A percentile compares a stretch with the other conserved stretches of the same genome.
phyloP scores from a whole-genome alignment of 75 land plant species.

The Pinus taeda region DNA sequence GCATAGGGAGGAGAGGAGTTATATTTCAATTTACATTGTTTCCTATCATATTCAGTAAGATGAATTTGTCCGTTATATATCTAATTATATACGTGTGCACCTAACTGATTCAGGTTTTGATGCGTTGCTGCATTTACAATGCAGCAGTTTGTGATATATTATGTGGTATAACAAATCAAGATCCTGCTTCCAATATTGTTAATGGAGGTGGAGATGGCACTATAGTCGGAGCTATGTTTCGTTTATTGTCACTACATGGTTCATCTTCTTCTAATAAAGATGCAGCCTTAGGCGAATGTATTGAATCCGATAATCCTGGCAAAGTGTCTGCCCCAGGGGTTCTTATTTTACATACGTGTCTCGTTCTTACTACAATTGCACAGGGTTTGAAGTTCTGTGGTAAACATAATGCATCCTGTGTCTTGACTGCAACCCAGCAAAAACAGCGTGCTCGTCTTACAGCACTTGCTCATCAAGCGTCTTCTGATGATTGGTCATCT shows the following conservation, averaged over 20 bases:
- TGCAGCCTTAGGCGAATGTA: slow-evolving; percentile 30
- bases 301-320: slow-evolving; percentile 14
- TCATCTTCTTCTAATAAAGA: slow-evolving; percentile 57
- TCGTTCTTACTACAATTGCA: slow-evolving; percentile 67
- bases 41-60: not conserved
- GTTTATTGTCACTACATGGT: slow-evolving; percentile 54
- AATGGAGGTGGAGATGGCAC: slow-evolving; percentile 92
- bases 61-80: not conserved
- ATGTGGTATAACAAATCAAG: slow-evolving; percentile 60
- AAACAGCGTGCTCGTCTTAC: slow-evolving; percentile 79
- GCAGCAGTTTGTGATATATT: slow-evolving; percentile 51
- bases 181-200: slow-evolving; percentile 30
- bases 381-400: slow-evolving; percentile 57
- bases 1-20: not conserved
- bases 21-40: not conserved
- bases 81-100: not conserved
- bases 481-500: slow-evolving; percentile 39
- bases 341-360: slow-evolving; percentile 58
- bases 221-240: slow-evolving; percentile 73
- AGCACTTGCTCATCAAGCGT: slow-evolving; percentile 60
- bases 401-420: slow-evolving; percentile 59
- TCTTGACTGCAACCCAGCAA: slow-evolving; percentile 70
- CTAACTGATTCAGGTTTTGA: slow-evolving; percentile 59
- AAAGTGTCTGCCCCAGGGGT: slow-evolving; percentile 41
- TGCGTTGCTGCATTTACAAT: slow-evolving; percentile 64